Evolutionary conservation across 2,329 filamentous ascomycete genomes (phyloP).

Genomic region (Talaromyces sp.): DNA sequence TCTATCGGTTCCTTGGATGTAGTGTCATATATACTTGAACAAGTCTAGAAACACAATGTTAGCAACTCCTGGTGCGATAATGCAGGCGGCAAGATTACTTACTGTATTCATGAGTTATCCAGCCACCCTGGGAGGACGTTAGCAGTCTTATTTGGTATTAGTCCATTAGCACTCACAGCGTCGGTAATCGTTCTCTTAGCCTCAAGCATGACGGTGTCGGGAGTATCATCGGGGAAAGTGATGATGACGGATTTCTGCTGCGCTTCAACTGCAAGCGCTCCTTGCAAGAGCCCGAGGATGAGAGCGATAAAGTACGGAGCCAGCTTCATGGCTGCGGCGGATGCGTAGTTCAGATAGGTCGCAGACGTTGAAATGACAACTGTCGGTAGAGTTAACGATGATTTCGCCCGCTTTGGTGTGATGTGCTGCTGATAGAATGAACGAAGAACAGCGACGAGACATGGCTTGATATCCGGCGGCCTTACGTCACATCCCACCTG

Average conservation of each 20-base stretch:
- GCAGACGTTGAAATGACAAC: neutral
- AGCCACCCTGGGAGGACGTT: constrained; percentile 50
- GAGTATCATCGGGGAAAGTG: constrained; percentile 67
- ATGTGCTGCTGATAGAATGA: neutral
- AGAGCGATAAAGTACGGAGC: constrained; percentile 51
- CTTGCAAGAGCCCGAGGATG: constrained; percentile 47
- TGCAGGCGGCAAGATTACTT: constrained; percentile 30
- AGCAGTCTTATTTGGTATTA: constrained; percentile 9
- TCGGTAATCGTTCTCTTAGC: constrained; percentile 68
- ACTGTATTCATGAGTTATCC: constrained; percentile 80
- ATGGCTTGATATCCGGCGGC: neutral
- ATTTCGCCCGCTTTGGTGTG: too few relatives aligned
- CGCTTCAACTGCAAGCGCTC: constrained; percentile 55
- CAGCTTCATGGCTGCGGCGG: constrained; percentile 58
- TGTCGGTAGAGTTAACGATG: neutral
- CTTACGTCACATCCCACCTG: neutral
- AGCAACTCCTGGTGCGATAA: neutral
- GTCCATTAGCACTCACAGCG: constrained; percentile 45
- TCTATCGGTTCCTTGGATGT: neutral
- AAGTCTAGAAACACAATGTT: constrained; percentile 24
- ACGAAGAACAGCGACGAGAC: neutral
- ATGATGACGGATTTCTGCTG: constrained; percentile 73
- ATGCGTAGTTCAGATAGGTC: neutral
- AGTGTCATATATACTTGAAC: constrained; percentile 32
- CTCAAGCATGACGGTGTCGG: constrained; percentile 61